These are phyloP conservation scores for Colletotrichum acutatum DNA, from an alignment of 2,329 filamentous ascomycete genomes.

Conservation along the genomic window DNA sequence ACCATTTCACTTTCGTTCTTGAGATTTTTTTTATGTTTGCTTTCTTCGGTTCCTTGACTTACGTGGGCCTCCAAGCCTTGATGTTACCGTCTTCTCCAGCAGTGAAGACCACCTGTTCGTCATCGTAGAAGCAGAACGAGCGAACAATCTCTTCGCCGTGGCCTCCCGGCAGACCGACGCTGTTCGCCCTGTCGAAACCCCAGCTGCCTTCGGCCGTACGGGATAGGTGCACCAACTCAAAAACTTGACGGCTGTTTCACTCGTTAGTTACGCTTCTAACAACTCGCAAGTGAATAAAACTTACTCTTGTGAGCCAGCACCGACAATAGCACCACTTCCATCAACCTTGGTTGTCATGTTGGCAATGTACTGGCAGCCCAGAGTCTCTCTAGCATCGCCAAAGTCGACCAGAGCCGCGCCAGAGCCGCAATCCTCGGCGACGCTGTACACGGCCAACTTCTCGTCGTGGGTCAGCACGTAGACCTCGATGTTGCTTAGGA, in stretches of 20 bases:
- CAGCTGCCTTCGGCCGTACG: constrained; percentile 59
- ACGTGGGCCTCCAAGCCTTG: constrained; percentile 62
- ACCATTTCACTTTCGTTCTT: background rate
- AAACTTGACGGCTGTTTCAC: constrained; percentile 60
- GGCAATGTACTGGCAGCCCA: constrained; percentile 80
- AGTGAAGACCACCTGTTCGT: constrained; percentile 68
- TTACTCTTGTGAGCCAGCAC: constrained; percentile 75
- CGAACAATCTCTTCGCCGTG: constrained; percentile 74
- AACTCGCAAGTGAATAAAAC: constrained; percentile 37
- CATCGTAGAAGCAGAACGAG: constrained; percentile 72
- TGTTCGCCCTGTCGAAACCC: constrained; percentile 64
- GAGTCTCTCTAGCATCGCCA: constrained; percentile 74
- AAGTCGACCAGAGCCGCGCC: constrained; percentile 68
- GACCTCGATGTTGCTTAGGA: constrained; percentile 72
- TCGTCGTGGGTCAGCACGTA: constrained; percentile 84
- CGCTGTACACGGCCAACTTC: constrained; percentile 77
- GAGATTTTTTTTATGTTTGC: background rate
- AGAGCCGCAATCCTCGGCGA: constrained; percentile 71
- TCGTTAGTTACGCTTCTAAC: background rate
- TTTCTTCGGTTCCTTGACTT: background rate
- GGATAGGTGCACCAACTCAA: constrained; percentile 70
- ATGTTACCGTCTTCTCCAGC: constrained; percentile 68
- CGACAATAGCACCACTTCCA: constrained; percentile 68
- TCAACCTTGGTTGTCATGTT: constrained; percentile 71
- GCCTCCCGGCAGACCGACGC: constrained; percentile 69